These are phyloP conservation scores for Dryadomyces sulphureus DNA, from an alignment of 2,329 filamentous ascomycete species.

Conservation along the genomic window DNA sequence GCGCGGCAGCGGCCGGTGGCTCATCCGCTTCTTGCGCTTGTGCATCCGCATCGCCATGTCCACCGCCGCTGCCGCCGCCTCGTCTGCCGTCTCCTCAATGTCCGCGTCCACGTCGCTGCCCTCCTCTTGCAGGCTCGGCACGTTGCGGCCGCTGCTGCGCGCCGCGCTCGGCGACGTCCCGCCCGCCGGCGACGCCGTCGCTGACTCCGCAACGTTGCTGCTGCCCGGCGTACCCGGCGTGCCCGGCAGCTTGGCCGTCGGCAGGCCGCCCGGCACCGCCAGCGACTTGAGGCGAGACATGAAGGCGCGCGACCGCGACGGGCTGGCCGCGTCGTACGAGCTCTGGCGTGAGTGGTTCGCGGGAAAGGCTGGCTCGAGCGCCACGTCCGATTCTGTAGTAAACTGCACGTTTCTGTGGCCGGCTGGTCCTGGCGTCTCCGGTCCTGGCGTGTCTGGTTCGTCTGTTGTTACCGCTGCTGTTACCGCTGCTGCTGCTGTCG, in stretches of 20 bases:
- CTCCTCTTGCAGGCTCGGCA: constrained; percentile 25
- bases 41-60: constrained; percentile 36
- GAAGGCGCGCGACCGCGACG: constrained; percentile 46
- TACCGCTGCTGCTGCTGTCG: not conserved
- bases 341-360: constrained; percentile 34
- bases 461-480: not conserved
- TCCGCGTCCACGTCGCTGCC: constrained; percentile 45
- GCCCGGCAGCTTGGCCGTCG: constrained; percentile 27
- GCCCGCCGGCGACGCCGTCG: not conserved
- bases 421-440: constrained; percentile 3
- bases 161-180: constrained; percentile 7
- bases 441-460: not conserved
- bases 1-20: constrained; percentile 32
- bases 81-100: constrained; percentile 75
- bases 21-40: constrained; percentile 48
- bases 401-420: constrained; percentile 64
- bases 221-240: constrained; percentile 16
- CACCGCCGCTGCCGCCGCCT: constrained; percentile 38
- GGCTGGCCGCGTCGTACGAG: constrained; percentile 54
- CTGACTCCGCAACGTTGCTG: not conserved
- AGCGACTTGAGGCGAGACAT: constrained; percentile 70
- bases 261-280: constrained; percentile 35
- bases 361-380: constrained; percentile 25
- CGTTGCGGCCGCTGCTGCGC: not conserved
- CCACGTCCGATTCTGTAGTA: constrained; percentile 43